A percentile compares a stretch with the other conserved stretches of the same genome.
These are phyloP conservation scores for Pichia sp. DNA, from an alignment of 1,139 yeast species.

Conservation along the genomic window DNA sequence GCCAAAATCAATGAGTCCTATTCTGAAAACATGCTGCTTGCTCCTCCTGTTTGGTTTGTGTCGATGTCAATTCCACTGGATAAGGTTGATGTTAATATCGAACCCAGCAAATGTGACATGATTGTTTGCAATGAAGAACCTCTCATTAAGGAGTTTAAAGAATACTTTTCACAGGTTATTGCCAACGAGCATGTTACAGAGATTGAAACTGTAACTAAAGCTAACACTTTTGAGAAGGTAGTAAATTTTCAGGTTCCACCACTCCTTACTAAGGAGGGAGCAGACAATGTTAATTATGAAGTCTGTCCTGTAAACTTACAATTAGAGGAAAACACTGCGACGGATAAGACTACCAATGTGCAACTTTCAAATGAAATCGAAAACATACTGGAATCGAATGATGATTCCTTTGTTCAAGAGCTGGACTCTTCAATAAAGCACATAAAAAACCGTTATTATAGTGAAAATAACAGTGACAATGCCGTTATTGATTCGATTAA, in stretches of 20 bases:
- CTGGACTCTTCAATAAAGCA: slow-evolving; percentile 7
- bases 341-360: not conserved
- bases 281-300: not conserved
- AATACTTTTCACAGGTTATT: not conserved
- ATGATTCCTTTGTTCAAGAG: slow-evolving; percentile 8
- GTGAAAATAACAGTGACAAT: not conserved
- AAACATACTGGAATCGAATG: slow-evolving; percentile 2
- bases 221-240: not conserved
- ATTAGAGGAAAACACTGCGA: not conserved
- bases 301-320: too few relatives aligned
- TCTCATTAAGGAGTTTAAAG: not conserved
- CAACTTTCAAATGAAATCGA: not conserved
- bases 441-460: not conserved
- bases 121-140: slow-evolving; percentile 28
- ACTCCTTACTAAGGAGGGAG: not conserved
- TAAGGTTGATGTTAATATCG: slow-evolving; percentile 39
- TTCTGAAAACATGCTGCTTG: slow-evolving; percentile 20
- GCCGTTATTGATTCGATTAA: too few relatives aligned
- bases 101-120: slow-evolving; percentile 43
- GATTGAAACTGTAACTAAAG: not conserved
- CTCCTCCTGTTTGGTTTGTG: slow-evolving; percentile 35
- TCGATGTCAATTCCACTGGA: slow-evolving; percentile 23
- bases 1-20: slow-evolving; percentile 28
- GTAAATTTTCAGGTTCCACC: not conserved
- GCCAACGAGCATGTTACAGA: slow-evolving; percentile 1